These are phyloP conservation scores for Herpotrichia juniperi DNA, from an alignment of 2,329 filamentous ascomycete genomes.

Conservation along the genomic window DNA sequence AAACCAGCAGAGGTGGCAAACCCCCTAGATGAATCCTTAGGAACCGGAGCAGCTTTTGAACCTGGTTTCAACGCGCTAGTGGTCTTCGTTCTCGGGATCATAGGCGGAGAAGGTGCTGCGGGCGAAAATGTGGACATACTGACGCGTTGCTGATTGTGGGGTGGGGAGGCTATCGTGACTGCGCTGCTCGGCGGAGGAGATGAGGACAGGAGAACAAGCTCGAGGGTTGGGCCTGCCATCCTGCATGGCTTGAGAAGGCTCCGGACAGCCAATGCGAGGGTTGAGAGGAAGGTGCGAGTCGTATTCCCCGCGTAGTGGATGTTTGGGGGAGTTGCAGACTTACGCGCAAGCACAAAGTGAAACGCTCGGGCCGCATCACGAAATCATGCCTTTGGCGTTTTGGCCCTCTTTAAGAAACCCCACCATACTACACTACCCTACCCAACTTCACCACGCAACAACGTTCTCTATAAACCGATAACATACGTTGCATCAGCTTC, in stretches of 20 bases:
- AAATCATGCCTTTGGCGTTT: background rate
- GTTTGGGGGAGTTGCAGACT: background rate
- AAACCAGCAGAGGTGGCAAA: slow-evolving; percentile 43
- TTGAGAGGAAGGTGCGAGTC: background rate
- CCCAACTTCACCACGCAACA: background rate
- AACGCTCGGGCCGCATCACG: background rate
- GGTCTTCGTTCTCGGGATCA: slow-evolving; percentile 17
- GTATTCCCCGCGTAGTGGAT: background rate
- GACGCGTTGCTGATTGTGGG: slow-evolving; percentile 36
- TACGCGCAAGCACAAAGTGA: background rate
- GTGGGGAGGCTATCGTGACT: slow-evolving; percentile 15
- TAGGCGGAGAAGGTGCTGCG: slow-evolving; percentile 27
- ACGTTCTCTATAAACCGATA: background rate
- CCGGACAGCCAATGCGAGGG: slow-evolving; percentile 2
- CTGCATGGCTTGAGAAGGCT: background rate
- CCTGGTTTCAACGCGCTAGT: slow-evolving; percentile 34
- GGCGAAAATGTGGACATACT: slow-evolving; percentile 30
- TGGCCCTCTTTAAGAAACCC: background rate
- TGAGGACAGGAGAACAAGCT: slow-evolving; percentile 34
- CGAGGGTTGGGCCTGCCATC: slow-evolving; percentile 14
- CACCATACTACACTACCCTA: background rate
- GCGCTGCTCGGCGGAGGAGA: slow-evolving; percentile 37
- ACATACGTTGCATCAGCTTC: too few species aligned
- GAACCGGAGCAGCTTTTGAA: slow-evolving; percentile 31
- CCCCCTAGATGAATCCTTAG: slow-evolving; percentile 30